Conservation (phyloP, 345 rosid genomes). For the Pugionium dolabratum region DNA sequence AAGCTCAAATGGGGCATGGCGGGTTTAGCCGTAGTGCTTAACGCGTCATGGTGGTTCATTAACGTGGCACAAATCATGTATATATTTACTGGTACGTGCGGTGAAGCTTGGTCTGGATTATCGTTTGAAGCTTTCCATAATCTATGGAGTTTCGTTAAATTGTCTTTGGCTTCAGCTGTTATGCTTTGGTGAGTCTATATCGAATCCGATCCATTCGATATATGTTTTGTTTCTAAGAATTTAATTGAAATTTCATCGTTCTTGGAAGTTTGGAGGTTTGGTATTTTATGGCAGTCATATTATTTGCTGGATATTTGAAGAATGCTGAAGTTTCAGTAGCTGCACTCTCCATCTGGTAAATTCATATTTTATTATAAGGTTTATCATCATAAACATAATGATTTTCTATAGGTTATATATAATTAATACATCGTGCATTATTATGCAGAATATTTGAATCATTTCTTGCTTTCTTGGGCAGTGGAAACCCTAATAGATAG, state of each 20-base stretch:
- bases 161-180: slow-evolving; percentile 86
- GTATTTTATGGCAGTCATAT: slow-evolving; percentile 77
- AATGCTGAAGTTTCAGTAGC: slow-evolving; percentile 78
- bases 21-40: slow-evolving; percentile 70
- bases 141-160: slow-evolving; percentile 64
- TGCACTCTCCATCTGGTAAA: slow-evolving; percentile 81
- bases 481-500: slow-evolving; percentile 27
- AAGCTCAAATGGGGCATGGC: slow-evolving; percentile 68
- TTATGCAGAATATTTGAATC: slow-evolving; percentile 9
- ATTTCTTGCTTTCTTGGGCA: slow-evolving; percentile 37
- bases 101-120: slow-evolving; percentile 79
- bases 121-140: slow-evolving; percentile 76
- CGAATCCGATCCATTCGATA: not conserved
- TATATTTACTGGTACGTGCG: slow-evolving; percentile 71
- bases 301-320: slow-evolving; percentile 80
- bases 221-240: no score
- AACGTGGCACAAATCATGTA: slow-evolving; percentile 56
- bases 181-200: slow-evolving; percentile 77
- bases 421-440: slow-evolving; percentile 15
- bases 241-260: not conserved
- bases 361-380: not conserved
- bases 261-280: slow-evolving; percentile 66
- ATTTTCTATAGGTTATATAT: slow-evolving; percentile 14
- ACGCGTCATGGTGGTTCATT: slow-evolving; percentile 73
- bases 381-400: slow-evolving; percentile 23